These are phyloP conservation scores for Toxicodendron radicans DNA, from an alignment of 345 rosid species.

Conservation along the genomic window DNA sequence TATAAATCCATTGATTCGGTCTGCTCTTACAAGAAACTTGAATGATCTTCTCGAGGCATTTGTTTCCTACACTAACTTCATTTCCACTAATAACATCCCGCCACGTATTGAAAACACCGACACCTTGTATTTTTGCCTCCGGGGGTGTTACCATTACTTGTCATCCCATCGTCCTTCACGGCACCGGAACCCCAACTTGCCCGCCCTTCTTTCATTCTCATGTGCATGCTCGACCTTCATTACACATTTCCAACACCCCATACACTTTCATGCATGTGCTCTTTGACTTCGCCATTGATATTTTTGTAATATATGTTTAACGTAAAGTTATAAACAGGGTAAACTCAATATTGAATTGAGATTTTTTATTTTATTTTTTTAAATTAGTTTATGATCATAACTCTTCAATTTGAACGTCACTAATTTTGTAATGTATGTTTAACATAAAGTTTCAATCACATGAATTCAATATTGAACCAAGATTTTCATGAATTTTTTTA, in stretches of 20 bases:
- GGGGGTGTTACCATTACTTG: constrained; percentile 23
- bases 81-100: constrained; percentile 12
- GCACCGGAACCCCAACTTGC: constrained; percentile 30
- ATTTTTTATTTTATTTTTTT: too few species aligned
- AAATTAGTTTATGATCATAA: too few species aligned
- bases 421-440: too few species aligned
- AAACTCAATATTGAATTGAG: too few species aligned
- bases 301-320: too few species aligned
- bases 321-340: too few species aligned
- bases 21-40: constrained; percentile 33
- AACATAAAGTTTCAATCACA: too few species aligned
- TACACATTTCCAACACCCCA: constrained; percentile 26
- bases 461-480: too few species aligned
- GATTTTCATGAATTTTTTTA: too few species aligned
- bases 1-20: constrained; percentile 4
- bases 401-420: too few species aligned
- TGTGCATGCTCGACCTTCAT: constrained; percentile 25
- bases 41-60: constrained; percentile 36
- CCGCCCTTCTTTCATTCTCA: constrained; percentile 18
- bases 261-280: constrained; percentile 24
- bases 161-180: constrained; percentile 31
- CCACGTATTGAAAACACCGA: constrained; percentile 36
- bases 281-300: background rate
- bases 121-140: constrained; percentile 38
- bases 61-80: constrained; percentile 43